Percentiles rank a stretch among this genome's conserved stretches.
Evolutionary conservation across 768 basidiomycete species (phyloP).

Genomic region (Russula dissimulans): DNA sequence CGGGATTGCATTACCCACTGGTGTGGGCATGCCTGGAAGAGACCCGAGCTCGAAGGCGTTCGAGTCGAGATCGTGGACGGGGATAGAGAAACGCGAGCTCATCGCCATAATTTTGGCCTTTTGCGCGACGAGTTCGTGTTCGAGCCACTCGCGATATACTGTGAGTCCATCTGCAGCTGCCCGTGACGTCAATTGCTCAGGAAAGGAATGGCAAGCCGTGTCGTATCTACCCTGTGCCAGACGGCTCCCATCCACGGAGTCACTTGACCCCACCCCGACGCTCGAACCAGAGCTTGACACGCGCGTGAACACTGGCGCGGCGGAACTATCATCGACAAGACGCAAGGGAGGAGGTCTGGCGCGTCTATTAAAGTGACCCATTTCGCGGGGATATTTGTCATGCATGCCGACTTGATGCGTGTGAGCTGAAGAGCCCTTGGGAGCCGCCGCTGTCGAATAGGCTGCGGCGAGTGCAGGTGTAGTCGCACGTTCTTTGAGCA

Average conservation of each 20-base stretch:
- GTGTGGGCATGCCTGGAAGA: background rate
- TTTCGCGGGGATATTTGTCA: background rate
- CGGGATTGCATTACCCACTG: background rate
- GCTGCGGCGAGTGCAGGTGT: background rate
- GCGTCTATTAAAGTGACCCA: background rate
- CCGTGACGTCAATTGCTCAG: background rate
- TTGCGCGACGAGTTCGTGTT: background rate
- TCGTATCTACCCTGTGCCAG: background rate
- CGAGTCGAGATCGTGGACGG: slow-evolving; percentile 4
- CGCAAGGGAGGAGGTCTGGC: background rate
- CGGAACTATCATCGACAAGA: background rate
- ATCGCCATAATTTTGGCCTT: slow-evolving; percentile 3
- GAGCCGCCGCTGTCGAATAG: too few relatives aligned
- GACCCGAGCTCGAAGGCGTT: background rate
- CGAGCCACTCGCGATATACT: background rate
- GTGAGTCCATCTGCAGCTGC: background rate
- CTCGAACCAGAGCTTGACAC: background rate
- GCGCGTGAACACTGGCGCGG: background rate
- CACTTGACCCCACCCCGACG: too few relatives aligned
- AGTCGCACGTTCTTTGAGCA: background rate
- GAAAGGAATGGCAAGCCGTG: background rate
- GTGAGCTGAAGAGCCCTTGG: background rate
- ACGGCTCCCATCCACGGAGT: background rate
- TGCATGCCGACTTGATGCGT: background rate
- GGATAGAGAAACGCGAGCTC: slow-evolving; percentile 4